Percentiles rank a stretch among this genome's conserved stretches.
These are phyloP conservation scores for Podila verticillata DNA, from an alignment of 192 early-diverging fungal species.

Conservation along the genomic window DNA sequence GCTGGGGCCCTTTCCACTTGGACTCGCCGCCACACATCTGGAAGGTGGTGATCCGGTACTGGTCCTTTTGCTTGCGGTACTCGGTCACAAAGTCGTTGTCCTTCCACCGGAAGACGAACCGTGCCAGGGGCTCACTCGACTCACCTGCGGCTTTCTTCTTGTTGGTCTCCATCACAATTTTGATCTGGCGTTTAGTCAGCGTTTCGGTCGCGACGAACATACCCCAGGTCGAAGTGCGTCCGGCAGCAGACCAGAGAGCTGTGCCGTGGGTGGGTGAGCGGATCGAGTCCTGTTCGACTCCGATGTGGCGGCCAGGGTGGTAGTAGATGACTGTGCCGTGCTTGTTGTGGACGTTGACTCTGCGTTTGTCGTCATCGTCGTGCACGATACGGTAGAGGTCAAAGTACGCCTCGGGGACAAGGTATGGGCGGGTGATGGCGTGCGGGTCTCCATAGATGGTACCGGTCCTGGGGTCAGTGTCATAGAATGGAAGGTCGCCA, in stretches of 20 bases:
- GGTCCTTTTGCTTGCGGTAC: slow-evolving; percentile 46
- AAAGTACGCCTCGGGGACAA: slow-evolving; percentile 18
- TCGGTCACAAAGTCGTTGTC: slow-evolving; percentile 41
- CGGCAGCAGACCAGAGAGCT: slow-evolving; percentile 28
- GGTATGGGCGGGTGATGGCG: slow-evolving; percentile 23
- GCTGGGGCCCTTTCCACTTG: slow-evolving; percentile 30
- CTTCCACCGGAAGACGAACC: slow-evolving; percentile 51
- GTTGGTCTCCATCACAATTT: slow-evolving; percentile 32
- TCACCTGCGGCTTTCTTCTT: slow-evolving; percentile 27
- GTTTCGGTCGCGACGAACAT: slow-evolving; percentile 30
- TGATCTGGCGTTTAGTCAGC: slow-evolving; percentile 31
- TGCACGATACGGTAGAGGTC: slow-evolving; percentile 31
- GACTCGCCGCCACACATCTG: slow-evolving; percentile 51
- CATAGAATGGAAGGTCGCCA: slow-evolving; percentile 42
- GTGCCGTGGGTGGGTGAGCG: slow-evolving; percentile 8
- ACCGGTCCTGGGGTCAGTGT: slow-evolving; percentile 37
- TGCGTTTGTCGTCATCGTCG: slow-evolving; percentile 22
- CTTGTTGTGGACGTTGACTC: slow-evolving; percentile 42
- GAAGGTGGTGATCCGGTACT: slow-evolving; percentile 34
- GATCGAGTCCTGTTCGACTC: slow-evolving; percentile 41
- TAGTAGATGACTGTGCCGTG: slow-evolving; percentile 25
- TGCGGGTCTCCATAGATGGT: slow-evolving; percentile 47
- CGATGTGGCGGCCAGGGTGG: slow-evolving; percentile 50
- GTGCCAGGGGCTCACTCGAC: slow-evolving; percentile 24
- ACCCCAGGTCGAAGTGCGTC: slow-evolving; percentile 43